Percentiles rank a stretch among this genome's conserved stretches.
Evolutionary conservation across 352 stramenopile species (phyloP).

Genomic region (Phytophthora brassicae): DNA sequence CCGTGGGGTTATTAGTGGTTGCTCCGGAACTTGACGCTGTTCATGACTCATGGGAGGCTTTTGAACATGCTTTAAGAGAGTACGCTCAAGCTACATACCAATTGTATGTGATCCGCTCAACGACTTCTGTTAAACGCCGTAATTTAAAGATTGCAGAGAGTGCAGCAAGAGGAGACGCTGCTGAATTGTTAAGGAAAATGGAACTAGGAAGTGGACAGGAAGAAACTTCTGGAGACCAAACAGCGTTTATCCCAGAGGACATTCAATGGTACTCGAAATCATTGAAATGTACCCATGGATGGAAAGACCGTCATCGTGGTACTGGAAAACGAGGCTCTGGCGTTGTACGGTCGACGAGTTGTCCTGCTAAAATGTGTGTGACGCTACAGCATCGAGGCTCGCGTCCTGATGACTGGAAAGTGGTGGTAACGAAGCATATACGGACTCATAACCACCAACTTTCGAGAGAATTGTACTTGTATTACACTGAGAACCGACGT

Average conservation of each 20-base stretch:
- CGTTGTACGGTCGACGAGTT: conserved; percentile 66
- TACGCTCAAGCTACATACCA: conserved; percentile 71
- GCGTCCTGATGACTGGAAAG: conserved; percentile 51
- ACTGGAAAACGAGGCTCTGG: conserved; percentile 66
- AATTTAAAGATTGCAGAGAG: conserved; percentile 70
- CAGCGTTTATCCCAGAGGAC: conserved; percentile 51
- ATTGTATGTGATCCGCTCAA: conserved; percentile 78
- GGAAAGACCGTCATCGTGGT: conserved; percentile 68
- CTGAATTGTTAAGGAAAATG: conserved; percentile 1
- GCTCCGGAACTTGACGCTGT: conserved; percentile 49
- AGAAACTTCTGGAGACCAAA: conserved; percentile 1
- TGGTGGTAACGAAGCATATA: conserved; percentile 76
- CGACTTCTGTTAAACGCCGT: conserved; percentile 68
- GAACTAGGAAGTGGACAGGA: conserved; percentile 6
- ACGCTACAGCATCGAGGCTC: conserved; percentile 57
- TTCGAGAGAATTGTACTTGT: conserved; percentile 71
- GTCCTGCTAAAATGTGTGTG: conserved; percentile 79
- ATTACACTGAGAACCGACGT: conserved; percentile 77
- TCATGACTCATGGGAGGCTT: conserved; percentile 66
- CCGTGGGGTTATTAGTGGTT: conserved; percentile 26
- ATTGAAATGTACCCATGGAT: conserved; percentile 79
- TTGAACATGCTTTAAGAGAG: conserved; percentile 59
- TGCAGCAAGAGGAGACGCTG: conserved; percentile 17
- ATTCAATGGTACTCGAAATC: conserved; percentile 85
- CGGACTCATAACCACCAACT: conserved; percentile 74